A percentile compares a stretch with the other conserved stretches of the same genome.
phyloP scores from a whole-genome alignment of 495 filamentous ascomycete species.

The Podospora fimiseda region DNA sequence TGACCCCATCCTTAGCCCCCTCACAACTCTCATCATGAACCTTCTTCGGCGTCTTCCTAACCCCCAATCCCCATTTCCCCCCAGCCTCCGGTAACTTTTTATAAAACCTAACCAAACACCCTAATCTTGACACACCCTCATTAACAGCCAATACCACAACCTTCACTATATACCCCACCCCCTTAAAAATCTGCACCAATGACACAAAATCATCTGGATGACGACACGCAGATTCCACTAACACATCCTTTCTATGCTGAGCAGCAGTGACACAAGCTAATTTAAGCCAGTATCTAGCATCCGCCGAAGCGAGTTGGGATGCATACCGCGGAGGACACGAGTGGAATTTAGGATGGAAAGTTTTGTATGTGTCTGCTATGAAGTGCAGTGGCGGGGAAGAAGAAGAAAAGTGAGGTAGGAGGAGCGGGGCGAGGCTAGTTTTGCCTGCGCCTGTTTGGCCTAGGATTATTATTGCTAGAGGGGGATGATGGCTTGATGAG shows the following conservation, averaged over 20 bases:
- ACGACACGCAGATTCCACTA: conserved; percentile 33
- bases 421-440: conserved; percentile 28
- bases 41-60: conserved; percentile 28
- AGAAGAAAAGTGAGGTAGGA: conserved; percentile 18
- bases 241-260: conserved; percentile 13
- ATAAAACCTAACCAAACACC: conserved; percentile 27
- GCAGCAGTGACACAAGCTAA: conserved; percentile 23
- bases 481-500: background rate
- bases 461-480: conserved; percentile 32
- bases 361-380: conserved; percentile 40
- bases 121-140: conserved; percentile 26
- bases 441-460: conserved; percentile 42
- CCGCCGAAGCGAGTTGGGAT: conserved; percentile 20
- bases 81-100: conserved; percentile 21
- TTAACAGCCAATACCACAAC: conserved; percentile 32
- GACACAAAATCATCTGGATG: conserved; percentile 26
- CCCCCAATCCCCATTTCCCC: conserved; percentile 17
- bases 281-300: conserved; percentile 32
- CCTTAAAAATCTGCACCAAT: conserved; percentile 20
- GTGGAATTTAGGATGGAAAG: conserved; percentile 33
- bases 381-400: conserved; percentile 25
- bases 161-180: conserved; percentile 19
- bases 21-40: conserved; percentile 35
- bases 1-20: conserved; percentile 23
- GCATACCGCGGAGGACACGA: conserved; percentile 19